Base-by-base conservation (phyloP, 768 basidiomycete species). In the Russula abietina region DNA sequence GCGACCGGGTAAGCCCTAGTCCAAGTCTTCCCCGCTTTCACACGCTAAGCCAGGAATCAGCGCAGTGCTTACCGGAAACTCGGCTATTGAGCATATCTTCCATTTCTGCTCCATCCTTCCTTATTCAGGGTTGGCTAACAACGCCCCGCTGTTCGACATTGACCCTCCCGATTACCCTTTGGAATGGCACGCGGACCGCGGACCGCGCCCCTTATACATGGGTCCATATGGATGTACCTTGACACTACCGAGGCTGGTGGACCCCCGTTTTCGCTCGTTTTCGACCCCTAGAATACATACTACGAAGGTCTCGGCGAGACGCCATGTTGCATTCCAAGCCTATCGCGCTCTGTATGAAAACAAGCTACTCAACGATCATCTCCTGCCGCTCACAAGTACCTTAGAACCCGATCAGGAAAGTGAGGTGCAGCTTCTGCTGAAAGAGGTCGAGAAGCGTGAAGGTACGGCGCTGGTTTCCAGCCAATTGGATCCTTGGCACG, bases 31-130 rank as follows among this genome's bases (percentile, higher is more conserved):
- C 19, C 26, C 12, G 43, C 38, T 36, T 30, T 22, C 7, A 10
- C 36, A n/a, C 22, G 11, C 46, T 46, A 4, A 57, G 28, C 7
- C 53, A 24, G 17, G 30, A 28, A 64, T 0, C 61, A 92, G 91
- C 3, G 91, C 91, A 6, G 71, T 82, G n/a, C 77, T 92, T 43
- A 91, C 85, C 4, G 80, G 87, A 10, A 78, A 86, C 64, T 85
- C 84, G 1, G 85, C 88, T 0, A 78, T 88, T 16, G 76, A 83
- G 1, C 88, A 91, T 67, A 74, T 94, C 24, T 77, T 81, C 43
- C 85, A 90, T 68, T 91, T 91, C 70, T 92, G 89, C 67, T 77
- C 86, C 3, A 78, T 87, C 30, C 82, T 92, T 46, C 84, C 86
- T 1, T 77, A 76, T 62, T 71, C 77, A 16, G 75, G 77, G 10